Conservation (phyloP, 2,329 filamentous ascomycete genomes). For the Fusarium luffae region DNA sequence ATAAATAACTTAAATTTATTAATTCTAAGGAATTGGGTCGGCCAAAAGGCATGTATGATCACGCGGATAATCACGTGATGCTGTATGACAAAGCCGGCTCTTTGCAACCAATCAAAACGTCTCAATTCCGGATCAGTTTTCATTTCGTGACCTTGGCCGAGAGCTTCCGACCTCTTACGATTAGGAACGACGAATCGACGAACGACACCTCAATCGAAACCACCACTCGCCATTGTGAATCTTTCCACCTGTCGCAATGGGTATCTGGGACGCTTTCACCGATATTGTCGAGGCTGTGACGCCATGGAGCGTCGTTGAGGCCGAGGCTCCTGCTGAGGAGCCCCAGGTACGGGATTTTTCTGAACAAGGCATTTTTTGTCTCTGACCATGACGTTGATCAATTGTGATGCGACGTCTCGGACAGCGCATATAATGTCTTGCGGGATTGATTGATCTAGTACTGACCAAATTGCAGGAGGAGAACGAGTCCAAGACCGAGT, state of each 20-base stretch:
- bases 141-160: conserved; percentile 54
- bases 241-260: conserved; percentile 63
- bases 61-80: neutral
- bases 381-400: conserved; percentile 18
- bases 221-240: conserved; percentile 57
- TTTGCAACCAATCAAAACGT: conserved; percentile 58
- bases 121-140: conserved; percentile 63
- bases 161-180: conserved; percentile 56
- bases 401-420: conserved; percentile 21
- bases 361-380: conserved; percentile 34
- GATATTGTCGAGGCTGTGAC: conserved; percentile 73
- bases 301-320: conserved; percentile 73
- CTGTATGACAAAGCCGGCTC: conserved; percentile 17
- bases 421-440: conserved; percentile 4
- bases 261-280: conserved; percentile 73
- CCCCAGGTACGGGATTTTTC: conserved; percentile 60
- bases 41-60: conserved; percentile 25
- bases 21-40: conserved; percentile 13
- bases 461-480: conserved; percentile 50
- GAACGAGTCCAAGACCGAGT: conserved; percentile 63
- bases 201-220: conserved; percentile 51
- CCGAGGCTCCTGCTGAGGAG: conserved; percentile 75
- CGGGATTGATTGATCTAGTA: neutral
- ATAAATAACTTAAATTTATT: neutral
- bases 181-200: conserved; percentile 49